phyloP scores from a whole-genome alignment of 2,329 filamentous ascomycete genomes.

The Verticillium nonalfalfae region DNA sequence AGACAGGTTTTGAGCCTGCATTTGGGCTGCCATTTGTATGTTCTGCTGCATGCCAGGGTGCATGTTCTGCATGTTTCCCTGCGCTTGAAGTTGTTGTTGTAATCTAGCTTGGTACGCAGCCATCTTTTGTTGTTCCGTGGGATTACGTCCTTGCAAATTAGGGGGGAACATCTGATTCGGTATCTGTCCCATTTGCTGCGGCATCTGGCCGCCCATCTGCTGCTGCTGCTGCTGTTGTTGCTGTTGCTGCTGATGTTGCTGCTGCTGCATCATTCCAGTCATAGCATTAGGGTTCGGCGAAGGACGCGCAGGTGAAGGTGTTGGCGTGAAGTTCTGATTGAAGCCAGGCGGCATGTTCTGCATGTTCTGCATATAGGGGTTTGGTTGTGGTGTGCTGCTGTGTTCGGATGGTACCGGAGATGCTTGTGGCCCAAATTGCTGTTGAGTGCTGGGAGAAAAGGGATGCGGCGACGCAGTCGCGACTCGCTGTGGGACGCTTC shows the following conservation, averaged over 20 bases:
- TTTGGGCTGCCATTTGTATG: slow-evolving; percentile 36
- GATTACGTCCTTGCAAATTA: slow-evolving; percentile 37
- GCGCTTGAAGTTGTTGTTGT: slow-evolving; percentile 65
- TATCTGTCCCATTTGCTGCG: slow-evolving; percentile 34
- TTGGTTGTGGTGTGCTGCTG: slow-evolving; percentile 67
- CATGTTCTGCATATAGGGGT: slow-evolving; percentile 48
- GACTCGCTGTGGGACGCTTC: slow-evolving; percentile 71
- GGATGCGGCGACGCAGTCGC: slow-evolving; percentile 89
- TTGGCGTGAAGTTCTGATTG: slow-evolving; percentile 52
- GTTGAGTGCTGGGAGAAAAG: slow-evolving; percentile 71
- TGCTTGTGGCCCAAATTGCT: slow-evolving; percentile 59
- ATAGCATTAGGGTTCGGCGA: slow-evolving; percentile 48
- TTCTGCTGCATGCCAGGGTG: slow-evolving; percentile 18
- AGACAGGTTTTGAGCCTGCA: slow-evolving; percentile 20
- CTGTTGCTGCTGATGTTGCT: slow-evolving; percentile 27
- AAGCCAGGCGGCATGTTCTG: slow-evolving; percentile 53
- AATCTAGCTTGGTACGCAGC: slow-evolving; percentile 76
- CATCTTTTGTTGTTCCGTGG: slow-evolving; percentile 68
- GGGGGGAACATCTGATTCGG: slow-evolving; percentile 23
- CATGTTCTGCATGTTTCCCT: slow-evolving; percentile 41
- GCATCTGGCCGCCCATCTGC: slow-evolving; percentile 20
- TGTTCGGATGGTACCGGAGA: slow-evolving; percentile 75
- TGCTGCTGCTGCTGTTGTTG: background rate
- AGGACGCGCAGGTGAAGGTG: slow-evolving; percentile 49
- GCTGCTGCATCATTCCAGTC: slow-evolving; percentile 48